Percentiles rank a stretch among this genome's conserved stretches.
These are phyloP conservation scores for Neoarthrinium moseri DNA, from an alignment of 2,329 filamentous ascomycete species.

Conservation along the genomic window DNA sequence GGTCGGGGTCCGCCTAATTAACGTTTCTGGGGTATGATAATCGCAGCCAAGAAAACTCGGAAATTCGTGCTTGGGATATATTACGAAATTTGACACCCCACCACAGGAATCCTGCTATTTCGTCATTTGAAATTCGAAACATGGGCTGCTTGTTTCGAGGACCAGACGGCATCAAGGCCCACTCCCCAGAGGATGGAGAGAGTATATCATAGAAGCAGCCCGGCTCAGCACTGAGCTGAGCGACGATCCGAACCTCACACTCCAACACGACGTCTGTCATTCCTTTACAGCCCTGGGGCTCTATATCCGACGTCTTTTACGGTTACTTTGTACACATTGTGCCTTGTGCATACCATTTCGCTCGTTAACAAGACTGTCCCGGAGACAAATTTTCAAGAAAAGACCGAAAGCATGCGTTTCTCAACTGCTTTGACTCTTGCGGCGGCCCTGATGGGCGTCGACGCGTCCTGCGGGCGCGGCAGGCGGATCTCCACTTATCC, in stretches of 20 bases:
- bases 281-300: constrained; percentile 6
- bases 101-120: neutral
- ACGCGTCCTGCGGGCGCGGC: neutral
- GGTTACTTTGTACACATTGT: neutral
- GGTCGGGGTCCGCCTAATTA: too few species aligned
- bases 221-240: neutral
- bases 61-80: too few species aligned
- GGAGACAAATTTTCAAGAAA: neutral
- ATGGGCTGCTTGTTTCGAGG: neutral
- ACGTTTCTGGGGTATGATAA: too few species aligned
- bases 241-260: neutral
- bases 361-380: constrained; percentile 1
- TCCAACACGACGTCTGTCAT: constrained; percentile 2
- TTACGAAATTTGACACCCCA: neutral
- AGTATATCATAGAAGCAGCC: constrained; percentile 3
- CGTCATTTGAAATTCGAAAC: neutral
- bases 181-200: neutral
- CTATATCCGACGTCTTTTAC: neutral
- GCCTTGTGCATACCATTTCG: neutral
- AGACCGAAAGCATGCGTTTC: constrained; percentile 3
- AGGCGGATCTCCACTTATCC: neutral
- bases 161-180: neutral
- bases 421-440: constrained; percentile 2
- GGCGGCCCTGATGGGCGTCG: constrained; percentile 1
- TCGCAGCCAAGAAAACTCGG: too few species aligned